Evolutionary conservation across 371 early-diverging fungal genomes (phyloP).

Genomic region (Batkoa obscura): DNA sequence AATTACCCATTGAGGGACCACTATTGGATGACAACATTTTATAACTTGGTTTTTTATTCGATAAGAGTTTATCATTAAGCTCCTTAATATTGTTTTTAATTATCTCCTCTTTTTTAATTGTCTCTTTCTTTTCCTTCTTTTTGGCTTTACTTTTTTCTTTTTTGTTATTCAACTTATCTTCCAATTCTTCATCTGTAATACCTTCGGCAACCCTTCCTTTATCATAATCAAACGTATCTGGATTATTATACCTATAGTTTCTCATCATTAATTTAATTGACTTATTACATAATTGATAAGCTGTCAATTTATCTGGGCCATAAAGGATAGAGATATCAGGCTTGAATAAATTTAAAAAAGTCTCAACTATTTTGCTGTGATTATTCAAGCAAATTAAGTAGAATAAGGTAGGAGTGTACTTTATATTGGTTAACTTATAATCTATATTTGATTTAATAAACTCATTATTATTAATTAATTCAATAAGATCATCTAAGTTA

Average conservation of each 20-base stretch:
- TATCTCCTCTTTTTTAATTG: too few relatives aligned
- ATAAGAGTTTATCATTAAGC: too few relatives aligned
- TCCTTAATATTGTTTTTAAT: too few relatives aligned
- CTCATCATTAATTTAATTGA: slow-evolving; percentile 59
- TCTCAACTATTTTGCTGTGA: slow-evolving; percentile 30
- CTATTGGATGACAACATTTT: too few relatives aligned
- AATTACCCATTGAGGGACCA: too few relatives aligned
- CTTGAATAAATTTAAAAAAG: slow-evolving; percentile 30
- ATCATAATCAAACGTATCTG: slow-evolving; percentile 45
- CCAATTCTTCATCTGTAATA: slow-evolving; percentile 52
- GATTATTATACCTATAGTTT: slow-evolving; percentile 38
- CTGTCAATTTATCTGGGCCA: slow-evolving; percentile 17
- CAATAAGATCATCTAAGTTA: too few relatives aligned
- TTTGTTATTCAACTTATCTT: slow-evolving; percentile 32
- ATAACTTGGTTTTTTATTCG: too few relatives aligned
- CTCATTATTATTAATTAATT: too few relatives aligned
- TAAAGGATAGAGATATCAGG: slow-evolving; percentile 35
- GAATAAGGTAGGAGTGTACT: slow-evolving; percentile 35
- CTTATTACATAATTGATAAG: slow-evolving; percentile 64
- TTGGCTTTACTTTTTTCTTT: slow-evolving; percentile 32
- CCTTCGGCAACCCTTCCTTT: slow-evolving; percentile 53
- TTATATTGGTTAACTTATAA: background rate
- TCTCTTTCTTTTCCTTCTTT: slow-evolving; percentile 24
- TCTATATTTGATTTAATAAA: background rate
- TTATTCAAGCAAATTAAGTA: slow-evolving; percentile 40